These are phyloP conservation scores for Diplodia corticola DNA, from an alignment of 2,329 filamentous ascomycete genomes.

Conservation along the genomic window DNA sequence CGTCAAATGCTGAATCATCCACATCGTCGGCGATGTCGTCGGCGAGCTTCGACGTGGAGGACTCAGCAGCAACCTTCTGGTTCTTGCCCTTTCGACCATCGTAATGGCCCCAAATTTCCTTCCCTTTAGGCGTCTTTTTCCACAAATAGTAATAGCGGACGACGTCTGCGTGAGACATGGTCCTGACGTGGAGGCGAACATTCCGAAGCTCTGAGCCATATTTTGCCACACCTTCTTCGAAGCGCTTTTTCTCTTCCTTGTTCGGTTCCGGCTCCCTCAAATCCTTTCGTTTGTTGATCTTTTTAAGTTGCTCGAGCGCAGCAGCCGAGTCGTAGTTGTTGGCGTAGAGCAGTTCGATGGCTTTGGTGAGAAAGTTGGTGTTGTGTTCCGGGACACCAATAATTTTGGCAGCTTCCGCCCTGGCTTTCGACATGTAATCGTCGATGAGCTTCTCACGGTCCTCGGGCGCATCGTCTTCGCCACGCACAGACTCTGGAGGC, in stretches of 20 bases:
- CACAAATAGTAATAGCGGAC: conserved; percentile 96
- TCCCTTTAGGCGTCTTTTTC: conserved; percentile 89
- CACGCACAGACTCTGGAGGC: conserved; percentile 51
- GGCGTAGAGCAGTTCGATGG: conserved; percentile 70
- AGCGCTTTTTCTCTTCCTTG: conserved; percentile 78
- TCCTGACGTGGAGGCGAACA: conserved; percentile 83
- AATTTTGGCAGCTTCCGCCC: conserved; percentile 61
- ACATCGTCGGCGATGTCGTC: conserved; percentile 90
- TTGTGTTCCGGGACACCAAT: conserved; percentile 68
- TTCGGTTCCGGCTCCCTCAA: conserved; percentile 84
- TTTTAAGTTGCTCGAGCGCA: conserved; percentile 69
- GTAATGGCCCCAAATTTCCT: conserved; percentile 86
- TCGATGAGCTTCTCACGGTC: conserved; percentile 64
- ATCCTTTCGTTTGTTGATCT: conserved; percentile 65
- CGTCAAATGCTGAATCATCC: conserved; percentile 95
- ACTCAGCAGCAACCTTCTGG: conserved; percentile 62
- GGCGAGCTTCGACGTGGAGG: conserved; percentile 69
- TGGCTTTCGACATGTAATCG: conserved; percentile 72
- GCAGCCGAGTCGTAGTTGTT: conserved; percentile 70
- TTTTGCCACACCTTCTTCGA: conserved; percentile 87
- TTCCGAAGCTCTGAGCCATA: conserved; percentile 86
- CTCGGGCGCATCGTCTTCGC: conserved; percentile 45
- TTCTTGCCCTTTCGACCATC: conserved; percentile 88
- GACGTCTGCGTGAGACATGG: conserved; percentile 74
- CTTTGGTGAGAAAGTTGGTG: conserved; percentile 86